phyloP scores from a whole-genome alignment of 164 flowering plant genomes.

The Akebia trifoliata region DNA sequence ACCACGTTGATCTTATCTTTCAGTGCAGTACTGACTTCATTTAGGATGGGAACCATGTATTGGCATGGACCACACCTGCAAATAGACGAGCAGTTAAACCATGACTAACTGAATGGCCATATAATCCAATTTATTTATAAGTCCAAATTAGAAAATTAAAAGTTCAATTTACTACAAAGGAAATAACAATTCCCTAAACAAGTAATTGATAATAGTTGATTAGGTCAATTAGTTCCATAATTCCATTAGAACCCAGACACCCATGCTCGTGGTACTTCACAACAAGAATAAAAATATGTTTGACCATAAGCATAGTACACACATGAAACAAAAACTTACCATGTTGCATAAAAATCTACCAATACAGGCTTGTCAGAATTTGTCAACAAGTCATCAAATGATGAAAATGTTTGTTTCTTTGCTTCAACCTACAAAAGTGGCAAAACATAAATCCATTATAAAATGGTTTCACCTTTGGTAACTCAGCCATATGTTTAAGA shows the following conservation, averaged over 20 bases:
- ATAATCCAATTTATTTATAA: neutral
- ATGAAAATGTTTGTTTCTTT: constrained; percentile 65
- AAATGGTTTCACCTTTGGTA: too few species aligned
- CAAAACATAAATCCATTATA: neutral
- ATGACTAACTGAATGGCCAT: neutral
- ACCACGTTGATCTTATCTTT: constrained; percentile 73
- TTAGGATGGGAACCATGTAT: constrained; percentile 76
- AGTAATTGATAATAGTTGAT: neutral
- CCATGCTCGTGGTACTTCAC: too few species aligned
- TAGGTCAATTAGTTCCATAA: neutral
- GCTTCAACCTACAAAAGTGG: constrained; percentile 57
- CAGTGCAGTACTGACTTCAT: constrained; percentile 53
- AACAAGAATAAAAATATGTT: too few species aligned
- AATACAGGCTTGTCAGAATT: constrained; percentile 76
- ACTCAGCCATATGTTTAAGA: neutral
- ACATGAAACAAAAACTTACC: constrained; percentile 37
- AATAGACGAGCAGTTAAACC: constrained; percentile 4
- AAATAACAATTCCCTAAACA: neutral
- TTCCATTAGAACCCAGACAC: neutral
- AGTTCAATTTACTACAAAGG: neutral
- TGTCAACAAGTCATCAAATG: constrained; percentile 72
- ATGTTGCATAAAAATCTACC: constrained; percentile 95
- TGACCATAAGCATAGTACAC: too few species aligned
- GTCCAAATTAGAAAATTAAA: neutral
- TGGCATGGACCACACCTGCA: constrained; percentile 99